Percentiles rank a stretch among this genome's conserved stretches.
phyloP scores from a whole-genome alignment of 1,284 basidiomycete species.

The Takashimella koratensis region DNA sequence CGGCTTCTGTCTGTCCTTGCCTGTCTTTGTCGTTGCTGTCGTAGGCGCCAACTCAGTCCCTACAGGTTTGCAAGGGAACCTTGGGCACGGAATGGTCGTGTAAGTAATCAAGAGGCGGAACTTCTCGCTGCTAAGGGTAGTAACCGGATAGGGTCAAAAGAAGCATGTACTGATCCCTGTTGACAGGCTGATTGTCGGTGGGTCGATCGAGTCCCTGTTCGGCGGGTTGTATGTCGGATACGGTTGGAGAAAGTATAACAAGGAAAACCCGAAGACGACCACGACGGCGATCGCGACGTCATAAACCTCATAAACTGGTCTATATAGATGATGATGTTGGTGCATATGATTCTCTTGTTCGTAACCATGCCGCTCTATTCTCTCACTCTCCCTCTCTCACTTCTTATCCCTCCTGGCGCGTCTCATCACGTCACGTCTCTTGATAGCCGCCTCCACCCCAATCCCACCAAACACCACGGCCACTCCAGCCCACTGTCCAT shows the following conservation, averaged over 20 bases:
- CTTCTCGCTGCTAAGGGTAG: too few relatives aligned
- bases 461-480: constrained; percentile 89
- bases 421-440: constrained; percentile 48
- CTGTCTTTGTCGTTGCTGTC: background rate
- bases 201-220: background rate
- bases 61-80: background rate
- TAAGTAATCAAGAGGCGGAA: too few relatives aligned
- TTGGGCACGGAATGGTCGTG: background rate
- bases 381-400: background rate
- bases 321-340: too few relatives aligned
- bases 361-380: too few relatives aligned
- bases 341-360: too few relatives aligned
- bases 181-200: background rate
- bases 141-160: too few relatives aligned
- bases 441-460: constrained; percentile 85
- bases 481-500: constrained; percentile 87
- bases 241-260: background rate
- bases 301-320: too few relatives aligned
- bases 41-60: background rate
- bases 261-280: background rate
- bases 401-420: constrained; percentile 28
- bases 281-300: too few relatives aligned
- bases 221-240: background rate
- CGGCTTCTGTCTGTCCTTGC: background rate
- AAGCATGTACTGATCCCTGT: too few relatives aligned